These are phyloP conservation scores for Elongisporangium prolatum DNA, from an alignment of 352 stramenopile species.

Conservation along the genomic window DNA sequence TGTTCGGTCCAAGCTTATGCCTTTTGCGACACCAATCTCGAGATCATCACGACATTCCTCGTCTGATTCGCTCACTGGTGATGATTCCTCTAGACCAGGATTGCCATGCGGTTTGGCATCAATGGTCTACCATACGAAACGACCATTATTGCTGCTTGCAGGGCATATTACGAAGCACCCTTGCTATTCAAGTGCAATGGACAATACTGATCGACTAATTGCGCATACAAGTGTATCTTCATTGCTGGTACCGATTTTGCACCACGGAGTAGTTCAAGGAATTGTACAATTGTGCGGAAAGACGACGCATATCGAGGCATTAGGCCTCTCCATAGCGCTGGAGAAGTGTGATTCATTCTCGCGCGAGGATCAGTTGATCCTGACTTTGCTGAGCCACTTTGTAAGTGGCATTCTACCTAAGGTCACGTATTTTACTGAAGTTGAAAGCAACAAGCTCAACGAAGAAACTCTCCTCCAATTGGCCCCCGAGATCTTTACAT, in stretches of 20 bases:
- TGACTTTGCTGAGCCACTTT: conserved; percentile 54
- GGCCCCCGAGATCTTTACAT: conserved; percentile 75
- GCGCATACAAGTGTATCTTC: conserved; percentile 50
- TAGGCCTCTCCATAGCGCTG: conserved; percentile 56
- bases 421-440: conserved; percentile 70
- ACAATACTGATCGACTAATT: conserved; percentile 63
- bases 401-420: conserved; percentile 61
- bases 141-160: conserved; percentile 47
- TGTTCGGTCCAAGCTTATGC: conserved; percentile 35
- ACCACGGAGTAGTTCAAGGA: conserved; percentile 27
- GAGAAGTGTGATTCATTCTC: conserved; percentile 62
- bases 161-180: conserved; percentile 40
- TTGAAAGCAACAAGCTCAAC: conserved; percentile 80
- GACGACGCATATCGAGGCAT: conserved; percentile 40
- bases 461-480: conserved; percentile 73
- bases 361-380: conserved; percentile 43
- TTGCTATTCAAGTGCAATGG: conserved; percentile 42
- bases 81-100: not conserved
- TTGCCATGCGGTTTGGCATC: conserved; percentile 37
- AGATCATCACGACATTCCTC: not conserved
- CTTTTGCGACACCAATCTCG: conserved; percentile 9
- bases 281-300: conserved; percentile 70
- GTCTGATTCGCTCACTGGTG: not conserved
- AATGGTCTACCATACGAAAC: conserved; percentile 62
- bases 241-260: conserved; percentile 47